Evolutionary conservation across 75 land plant genomes (phyloP).

Genomic region (Pinus tabuliformis): DNA sequence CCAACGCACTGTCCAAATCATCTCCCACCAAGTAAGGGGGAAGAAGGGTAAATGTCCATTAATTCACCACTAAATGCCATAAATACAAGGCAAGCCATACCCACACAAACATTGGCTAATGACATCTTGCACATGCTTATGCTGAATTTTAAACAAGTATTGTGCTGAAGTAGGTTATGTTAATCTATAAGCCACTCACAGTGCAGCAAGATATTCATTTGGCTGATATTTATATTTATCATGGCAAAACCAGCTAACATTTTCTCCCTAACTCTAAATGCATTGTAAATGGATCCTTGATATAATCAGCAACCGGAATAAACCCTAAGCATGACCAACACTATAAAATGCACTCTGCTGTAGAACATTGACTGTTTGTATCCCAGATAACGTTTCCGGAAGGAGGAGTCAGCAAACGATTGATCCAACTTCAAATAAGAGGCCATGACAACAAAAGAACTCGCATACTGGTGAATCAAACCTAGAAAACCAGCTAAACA

Average conservation of each 20-base stretch:
- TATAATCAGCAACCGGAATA: background rate
- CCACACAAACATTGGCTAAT: too few relatives aligned
- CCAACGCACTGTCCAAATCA: too few relatives aligned
- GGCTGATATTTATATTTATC: background rate
- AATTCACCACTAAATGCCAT: too few relatives aligned
- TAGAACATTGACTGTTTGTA: too few relatives aligned
- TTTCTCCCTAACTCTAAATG: background rate
- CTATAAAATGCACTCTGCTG: background rate
- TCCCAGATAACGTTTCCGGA: too few relatives aligned
- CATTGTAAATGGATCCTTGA: background rate
- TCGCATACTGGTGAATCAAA: background rate
- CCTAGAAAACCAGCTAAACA: background rate
- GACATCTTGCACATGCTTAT: too few relatives aligned
- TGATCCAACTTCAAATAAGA: too few relatives aligned
- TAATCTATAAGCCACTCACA: background rate
- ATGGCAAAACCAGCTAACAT: background rate
- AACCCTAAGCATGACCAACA: slow-evolving; percentile 2
- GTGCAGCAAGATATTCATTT: background rate
- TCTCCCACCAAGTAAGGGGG: too few relatives aligned
- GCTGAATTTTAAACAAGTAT: background rate
- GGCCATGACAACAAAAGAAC: too few relatives aligned
- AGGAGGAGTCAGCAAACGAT: too few relatives aligned
- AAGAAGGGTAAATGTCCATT: too few relatives aligned
- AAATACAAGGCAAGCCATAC: too few relatives aligned
- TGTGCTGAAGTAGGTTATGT: background rate